A percentile compares a stretch with the other conserved stretches of the same genome.
These are phyloP conservation scores for Lepidium aucheri DNA, from an alignment of 345 rosid genomes.

Conservation along the genomic window DNA sequence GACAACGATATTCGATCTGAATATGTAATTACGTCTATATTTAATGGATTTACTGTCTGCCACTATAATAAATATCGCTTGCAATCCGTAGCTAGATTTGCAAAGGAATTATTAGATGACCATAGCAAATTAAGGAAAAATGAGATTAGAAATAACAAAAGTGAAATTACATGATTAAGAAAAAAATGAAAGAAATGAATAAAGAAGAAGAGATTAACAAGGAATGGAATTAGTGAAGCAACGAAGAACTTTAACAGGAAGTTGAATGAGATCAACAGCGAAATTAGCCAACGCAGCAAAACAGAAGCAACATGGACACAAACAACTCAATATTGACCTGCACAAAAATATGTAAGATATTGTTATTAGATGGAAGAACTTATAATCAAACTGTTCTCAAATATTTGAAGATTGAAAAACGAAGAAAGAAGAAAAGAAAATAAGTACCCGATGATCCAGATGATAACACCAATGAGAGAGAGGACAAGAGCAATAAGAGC, in stretches of 20 bases:
- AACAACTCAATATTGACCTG: constrained; percentile 70
- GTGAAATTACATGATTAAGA: neutral
- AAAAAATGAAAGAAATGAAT: no score
- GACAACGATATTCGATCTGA: no score
- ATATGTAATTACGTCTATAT: no score
- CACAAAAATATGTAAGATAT: neutral
- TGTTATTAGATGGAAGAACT: neutral
- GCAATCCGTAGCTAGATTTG: no score
- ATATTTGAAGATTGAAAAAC: neutral
- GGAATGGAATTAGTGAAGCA: constrained; percentile 79
- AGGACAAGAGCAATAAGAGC: constrained; percentile 60
- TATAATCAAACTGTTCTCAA: neutral
- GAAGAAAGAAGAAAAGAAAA: no score
- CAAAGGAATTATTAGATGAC: neutral
- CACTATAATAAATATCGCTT: no score
- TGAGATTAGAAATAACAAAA: neutral
- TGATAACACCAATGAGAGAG: constrained; percentile 54
- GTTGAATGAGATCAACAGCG: constrained; percentile 57
- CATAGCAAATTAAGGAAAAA: no score
- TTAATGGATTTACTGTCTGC: no score
- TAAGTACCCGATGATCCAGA: constrained; percentile 74
- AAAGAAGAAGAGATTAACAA: constrained; percentile 35
- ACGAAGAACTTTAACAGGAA: constrained; percentile 50
- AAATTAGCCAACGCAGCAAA: constrained; percentile 60
- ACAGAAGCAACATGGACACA: constrained; percentile 79